Conservation (phyloP, 768 basidiomycete genomes). For the Amanita exitialis region DNA sequence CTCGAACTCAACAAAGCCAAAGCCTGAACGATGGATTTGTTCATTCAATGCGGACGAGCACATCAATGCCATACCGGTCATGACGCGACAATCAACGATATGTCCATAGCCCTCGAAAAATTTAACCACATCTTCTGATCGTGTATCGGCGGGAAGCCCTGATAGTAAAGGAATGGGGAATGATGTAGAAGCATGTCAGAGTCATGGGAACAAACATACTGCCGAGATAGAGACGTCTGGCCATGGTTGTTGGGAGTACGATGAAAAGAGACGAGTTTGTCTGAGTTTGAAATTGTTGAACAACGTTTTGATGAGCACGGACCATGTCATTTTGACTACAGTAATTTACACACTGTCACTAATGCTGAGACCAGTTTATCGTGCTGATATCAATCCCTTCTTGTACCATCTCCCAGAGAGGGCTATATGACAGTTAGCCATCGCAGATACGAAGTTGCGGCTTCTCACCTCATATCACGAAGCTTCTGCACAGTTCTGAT, state of each 20-base stretch:
- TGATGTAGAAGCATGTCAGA: not conserved
- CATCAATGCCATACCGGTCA: constrained; percentile 55
- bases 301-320: constrained; percentile 28
- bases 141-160: constrained; percentile 81
- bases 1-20: constrained; percentile 97
- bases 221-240: constrained; percentile 79
- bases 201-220: constrained; percentile 33
- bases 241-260: constrained; percentile 43
- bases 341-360: constrained; percentile 21
- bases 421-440: constrained; percentile 33
- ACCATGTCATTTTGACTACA: constrained; percentile 17
- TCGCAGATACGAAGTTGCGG: not conserved
- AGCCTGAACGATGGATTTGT: constrained; percentile 40
- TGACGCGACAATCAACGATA: constrained; percentile 86
- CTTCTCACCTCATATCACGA: constrained; percentile 79
- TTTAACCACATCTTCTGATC: constrained; percentile 76
- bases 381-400: constrained; percentile 94
- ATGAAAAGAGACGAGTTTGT: constrained; percentile 20
- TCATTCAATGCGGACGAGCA: not conserved
- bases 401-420: constrained; percentile 99
- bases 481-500: constrained; percentile 78
- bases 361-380: constrained; percentile 93
- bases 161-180: not conserved
- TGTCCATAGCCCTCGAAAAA: constrained; percentile 87
- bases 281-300: constrained; percentile 36